A percentile compares a stretch with the other conserved stretches of the same genome.
Conservation (phyloP, 2,329 filamentous ascomycete genomes). For the Salinomyces thailandicus region DNA sequence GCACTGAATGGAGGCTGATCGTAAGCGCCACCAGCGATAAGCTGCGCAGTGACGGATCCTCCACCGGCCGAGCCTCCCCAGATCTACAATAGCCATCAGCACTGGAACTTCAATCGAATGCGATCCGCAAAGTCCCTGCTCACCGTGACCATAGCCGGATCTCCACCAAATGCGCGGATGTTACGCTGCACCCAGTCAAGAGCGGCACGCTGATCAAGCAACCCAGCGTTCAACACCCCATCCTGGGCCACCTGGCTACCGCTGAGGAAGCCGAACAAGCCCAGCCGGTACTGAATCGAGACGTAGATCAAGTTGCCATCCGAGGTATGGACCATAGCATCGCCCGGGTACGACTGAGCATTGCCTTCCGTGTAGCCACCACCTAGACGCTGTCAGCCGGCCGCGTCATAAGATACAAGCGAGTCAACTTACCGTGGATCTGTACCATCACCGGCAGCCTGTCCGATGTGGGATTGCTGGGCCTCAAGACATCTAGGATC, state of each 20-base stretch:
- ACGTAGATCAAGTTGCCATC: conserved; percentile 26
- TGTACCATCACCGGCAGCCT: conserved; percentile 23
- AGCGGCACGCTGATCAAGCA: conserved; percentile 21
- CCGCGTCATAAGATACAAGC: not conserved
- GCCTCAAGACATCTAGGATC: conserved; percentile 31
- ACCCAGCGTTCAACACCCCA: conserved; percentile 17
- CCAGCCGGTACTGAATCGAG: conserved; percentile 24
- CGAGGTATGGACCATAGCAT: conserved; percentile 23
- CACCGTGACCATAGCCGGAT: not conserved
- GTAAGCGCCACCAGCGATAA: conserved; percentile 11
- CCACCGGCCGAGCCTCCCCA: conserved; percentile 21
- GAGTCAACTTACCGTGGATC: conserved; percentile 24
- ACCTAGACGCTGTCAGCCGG: not conserved
- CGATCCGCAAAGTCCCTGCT: conserved; percentile 8
- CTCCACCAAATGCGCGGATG: conserved; percentile 21
- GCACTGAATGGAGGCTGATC: conserved; percentile 31
- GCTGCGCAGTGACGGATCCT: conserved; percentile 11
- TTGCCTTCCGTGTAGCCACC: conserved; percentile 27
- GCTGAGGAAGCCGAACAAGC: conserved; percentile 20
- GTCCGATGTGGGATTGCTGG: conserved; percentile 21
- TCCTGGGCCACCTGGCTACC: conserved; percentile 12
- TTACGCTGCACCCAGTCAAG: conserved; percentile 21
- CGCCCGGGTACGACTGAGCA: conserved; percentile 12
- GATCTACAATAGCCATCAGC: conserved; percentile 7
- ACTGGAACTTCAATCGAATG: not conserved